These are phyloP conservation scores for Huntiella moniliformis DNA, from an alignment of 2,329 filamentous ascomycete genomes.

Conservation along the genomic window DNA sequence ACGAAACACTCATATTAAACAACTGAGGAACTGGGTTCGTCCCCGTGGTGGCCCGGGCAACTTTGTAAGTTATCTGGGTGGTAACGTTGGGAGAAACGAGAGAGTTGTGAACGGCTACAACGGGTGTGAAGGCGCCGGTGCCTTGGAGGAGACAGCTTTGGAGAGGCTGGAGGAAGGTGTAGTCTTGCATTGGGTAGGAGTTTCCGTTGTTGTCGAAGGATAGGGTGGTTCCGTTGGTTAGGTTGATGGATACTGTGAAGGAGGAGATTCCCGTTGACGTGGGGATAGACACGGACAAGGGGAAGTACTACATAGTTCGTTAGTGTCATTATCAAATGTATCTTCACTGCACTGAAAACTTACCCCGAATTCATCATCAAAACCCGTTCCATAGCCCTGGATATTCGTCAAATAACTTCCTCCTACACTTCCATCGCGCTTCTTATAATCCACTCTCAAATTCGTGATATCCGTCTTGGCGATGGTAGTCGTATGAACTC, in stretches of 20 bases:
- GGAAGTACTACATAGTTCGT: slow-evolving; percentile 22
- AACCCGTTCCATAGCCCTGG: slow-evolving; percentile 27
- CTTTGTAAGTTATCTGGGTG: slow-evolving; percentile 26
- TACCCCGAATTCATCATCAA: slow-evolving; percentile 38
- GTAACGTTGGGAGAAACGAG: slow-evolving; percentile 23
- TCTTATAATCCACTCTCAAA: slow-evolving; percentile 35
- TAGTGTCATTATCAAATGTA: background rate
- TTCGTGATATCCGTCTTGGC: slow-evolving; percentile 24
- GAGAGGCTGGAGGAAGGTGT: slow-evolving; percentile 32
- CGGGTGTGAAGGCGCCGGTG: slow-evolving; percentile 25
- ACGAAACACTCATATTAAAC: slow-evolving; percentile 20
- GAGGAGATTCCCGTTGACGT: slow-evolving; percentile 41
- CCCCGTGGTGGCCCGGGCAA: slow-evolving; percentile 19
- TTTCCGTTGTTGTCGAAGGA: slow-evolving; percentile 38
- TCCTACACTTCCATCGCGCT: slow-evolving; percentile 28
- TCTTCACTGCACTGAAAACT: background rate
- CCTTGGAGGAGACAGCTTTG: slow-evolving; percentile 35
- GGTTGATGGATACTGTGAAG: slow-evolving; percentile 34
- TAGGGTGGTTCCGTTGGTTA: slow-evolving; percentile 26
- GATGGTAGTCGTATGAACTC: slow-evolving; percentile 33
- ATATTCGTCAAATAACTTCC: slow-evolving; percentile 5
- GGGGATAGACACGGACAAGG: slow-evolving; percentile 31
- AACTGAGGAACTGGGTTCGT: slow-evolving; percentile 23
- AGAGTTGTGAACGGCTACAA: slow-evolving; percentile 32
- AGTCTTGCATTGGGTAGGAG: slow-evolving; percentile 35